Base-by-base conservation (phyloP, 441 rosid genomes). In the Gossypium laxum region DNA sequence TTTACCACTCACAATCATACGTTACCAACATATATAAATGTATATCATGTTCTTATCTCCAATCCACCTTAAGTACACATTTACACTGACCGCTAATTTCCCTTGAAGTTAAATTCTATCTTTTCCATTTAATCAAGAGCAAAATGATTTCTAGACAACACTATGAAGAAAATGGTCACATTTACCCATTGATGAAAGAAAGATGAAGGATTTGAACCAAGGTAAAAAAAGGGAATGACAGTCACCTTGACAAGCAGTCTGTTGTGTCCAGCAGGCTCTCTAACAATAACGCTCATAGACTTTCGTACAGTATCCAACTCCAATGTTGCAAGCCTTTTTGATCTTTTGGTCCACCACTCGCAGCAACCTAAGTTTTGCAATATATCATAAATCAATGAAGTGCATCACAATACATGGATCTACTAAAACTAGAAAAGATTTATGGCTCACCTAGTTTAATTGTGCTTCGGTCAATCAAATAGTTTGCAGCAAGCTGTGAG, bases 221-320 rank as follows among this genome's bases (percentile, higher is more conserved):
- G n/a, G n/a, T n/a, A n/a, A n/a, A n/a, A n/a, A n/a, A n/a, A n/a
- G n/a, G n/a, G n/a, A n/a, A n/a, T 15, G 45, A 6, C 41, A 51
- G 15, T 79, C 81, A 92, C 98, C 91, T 92, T 90, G 18, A 88
- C 91, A 26, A 92, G 93, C 57, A 92, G 91, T 58, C 86, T 80
- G 68, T 85, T 92, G n/a, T 76, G 64, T 68, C 91, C 92, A 48
- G 82, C 73, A 19, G 88, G 82, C 77, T 86, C 86, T 22, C 82
- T 72, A 28, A 86, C 92, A 66, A 90, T 88, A 75, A 89, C 87
- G 75, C 98, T 86, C 92, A 88, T 90, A n/a, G 98, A 88, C 79
- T 90, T 90, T 12, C 95, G 86, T 56, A 86, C 70, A 18, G 92
- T 91, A 79, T 90, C 98, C 81, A 92, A 90, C 82, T 90, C 96